A percentile compares a stretch with the other conserved stretches of the same genome.
These are phyloP conservation scores for Paecilomyces sp. DNA, from an alignment of 2,329 filamentous ascomycete species.

Conservation along the genomic window DNA sequence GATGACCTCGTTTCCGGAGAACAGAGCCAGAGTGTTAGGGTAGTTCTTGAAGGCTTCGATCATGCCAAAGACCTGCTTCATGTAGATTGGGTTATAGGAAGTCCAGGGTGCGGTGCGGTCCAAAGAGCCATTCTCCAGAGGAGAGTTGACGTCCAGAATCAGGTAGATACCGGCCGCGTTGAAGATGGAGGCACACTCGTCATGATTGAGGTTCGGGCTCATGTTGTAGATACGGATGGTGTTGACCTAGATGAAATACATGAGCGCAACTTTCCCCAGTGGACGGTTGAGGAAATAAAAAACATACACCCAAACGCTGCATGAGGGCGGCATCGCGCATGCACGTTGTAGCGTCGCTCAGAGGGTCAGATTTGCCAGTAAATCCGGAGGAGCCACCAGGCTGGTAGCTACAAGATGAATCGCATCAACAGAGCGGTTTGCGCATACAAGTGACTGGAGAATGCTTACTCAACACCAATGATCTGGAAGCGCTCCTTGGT, in stretches of 20 bases:
- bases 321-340: constrained; percentile 58
- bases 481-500: constrained; percentile 55
- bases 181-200: constrained; percentile 58
- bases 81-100: constrained; percentile 50
- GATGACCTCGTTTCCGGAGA: constrained; percentile 63
- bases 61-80: constrained; percentile 53
- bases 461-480: constrained; percentile 52
- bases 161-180: constrained; percentile 61
- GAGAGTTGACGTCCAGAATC: constrained; percentile 59
- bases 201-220: constrained; percentile 52
- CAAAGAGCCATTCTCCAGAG: constrained; percentile 48
- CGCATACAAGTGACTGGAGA: constrained; percentile 3
- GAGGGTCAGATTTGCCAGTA: constrained; percentile 46
- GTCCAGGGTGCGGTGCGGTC: constrained; percentile 49
- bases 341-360: constrained; percentile 52
- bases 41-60: constrained; percentile 62
- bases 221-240: constrained; percentile 61
- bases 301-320: constrained; percentile 51
- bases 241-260: constrained; percentile 40
- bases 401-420: constrained; percentile 44
- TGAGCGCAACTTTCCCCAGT: background rate
- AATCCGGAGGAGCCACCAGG: constrained; percentile 56
- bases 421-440: constrained; percentile 11
- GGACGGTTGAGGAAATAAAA: background rate
- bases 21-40: constrained; percentile 60